Conservation (phyloP, 345 rosid genomes). For the Gossypium bickii region DNA sequence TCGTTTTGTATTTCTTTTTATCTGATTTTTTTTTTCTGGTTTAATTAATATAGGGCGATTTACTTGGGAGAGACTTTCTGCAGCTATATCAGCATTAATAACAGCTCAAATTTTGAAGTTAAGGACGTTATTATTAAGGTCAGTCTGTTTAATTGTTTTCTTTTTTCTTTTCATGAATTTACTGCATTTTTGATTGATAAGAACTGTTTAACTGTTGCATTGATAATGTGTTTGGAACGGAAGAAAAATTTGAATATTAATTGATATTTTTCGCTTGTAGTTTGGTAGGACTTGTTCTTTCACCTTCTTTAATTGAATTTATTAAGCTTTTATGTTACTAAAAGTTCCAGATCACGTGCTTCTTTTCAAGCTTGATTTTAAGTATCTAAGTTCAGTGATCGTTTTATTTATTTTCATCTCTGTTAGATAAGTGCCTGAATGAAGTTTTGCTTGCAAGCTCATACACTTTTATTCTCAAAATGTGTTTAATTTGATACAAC, state of each 20-base stretch:
- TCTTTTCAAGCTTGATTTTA: background rate
- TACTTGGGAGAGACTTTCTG: slow-evolving; percentile 1
- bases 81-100: slow-evolving; percentile 89
- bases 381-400: background rate
- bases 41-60: background rate
- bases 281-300: background rate
- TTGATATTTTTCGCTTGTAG: background rate
- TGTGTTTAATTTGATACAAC: background rate
- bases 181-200: background rate
- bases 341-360: background rate
- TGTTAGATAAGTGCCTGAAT: background rate
- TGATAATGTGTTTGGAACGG: background rate
- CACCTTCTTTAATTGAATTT: background rate
- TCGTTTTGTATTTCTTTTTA: no score
- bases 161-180: background rate
- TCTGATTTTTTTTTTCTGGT: background rate
- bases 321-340: background rate
- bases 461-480: background rate
- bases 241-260: background rate
- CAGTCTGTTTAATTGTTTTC: background rate
- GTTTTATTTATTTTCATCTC: background rate
- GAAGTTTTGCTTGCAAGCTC: background rate
- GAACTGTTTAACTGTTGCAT: background rate
- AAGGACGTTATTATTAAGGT: slow-evolving; percentile 57
- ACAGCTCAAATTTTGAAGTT: slow-evolving; percentile 79